phyloP scores from a whole-genome alignment of 805 yeast genomes.

The Kuraishia hungarica region DNA sequence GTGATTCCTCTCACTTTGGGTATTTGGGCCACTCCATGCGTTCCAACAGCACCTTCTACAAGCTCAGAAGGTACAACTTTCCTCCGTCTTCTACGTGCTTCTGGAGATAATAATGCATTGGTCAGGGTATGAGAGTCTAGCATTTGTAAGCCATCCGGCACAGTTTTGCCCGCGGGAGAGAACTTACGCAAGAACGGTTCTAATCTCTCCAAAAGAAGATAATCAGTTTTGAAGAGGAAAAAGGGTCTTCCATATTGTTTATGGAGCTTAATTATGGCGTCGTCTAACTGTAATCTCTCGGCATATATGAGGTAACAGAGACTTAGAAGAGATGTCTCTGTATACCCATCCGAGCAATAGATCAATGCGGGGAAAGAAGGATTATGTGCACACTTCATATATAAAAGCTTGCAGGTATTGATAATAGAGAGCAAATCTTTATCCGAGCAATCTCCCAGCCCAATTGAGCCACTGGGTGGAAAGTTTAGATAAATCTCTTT shows the following conservation, averaged over 20 bases:
- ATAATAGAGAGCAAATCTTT: constrained; percentile 57
- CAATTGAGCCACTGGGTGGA: constrained; percentile 81
- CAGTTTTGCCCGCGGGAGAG: constrained; percentile 36
- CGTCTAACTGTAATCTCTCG: constrained; percentile 48
- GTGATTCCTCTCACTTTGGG: not conserved
- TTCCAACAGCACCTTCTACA: not conserved
- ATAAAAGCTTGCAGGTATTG: constrained; percentile 61
- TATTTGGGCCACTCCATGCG: not conserved
- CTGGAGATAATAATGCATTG: not conserved
- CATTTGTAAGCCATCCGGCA: not conserved
- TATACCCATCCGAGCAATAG: constrained; percentile 86
- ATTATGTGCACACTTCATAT: constrained; percentile 24
- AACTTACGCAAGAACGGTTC: constrained; percentile 51
- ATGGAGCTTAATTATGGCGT: constrained; percentile 62
- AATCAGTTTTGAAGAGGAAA: constrained; percentile 74
- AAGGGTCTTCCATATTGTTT: constrained; percentile 64
- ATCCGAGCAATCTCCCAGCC: constrained; percentile 60
- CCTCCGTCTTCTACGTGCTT: not conserved
- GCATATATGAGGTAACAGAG: constrained; percentile 67
- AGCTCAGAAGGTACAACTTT: not conserved
- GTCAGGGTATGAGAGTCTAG: not conserved
- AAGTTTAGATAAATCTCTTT: constrained; percentile 38
- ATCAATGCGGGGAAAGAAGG: constrained; percentile 40
- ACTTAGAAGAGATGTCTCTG: constrained; percentile 76
- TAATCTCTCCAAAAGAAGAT: constrained; percentile 52